Base-by-base conservation (phyloP, 805 yeast genomes). In the Danielia reshetovae region DNA sequence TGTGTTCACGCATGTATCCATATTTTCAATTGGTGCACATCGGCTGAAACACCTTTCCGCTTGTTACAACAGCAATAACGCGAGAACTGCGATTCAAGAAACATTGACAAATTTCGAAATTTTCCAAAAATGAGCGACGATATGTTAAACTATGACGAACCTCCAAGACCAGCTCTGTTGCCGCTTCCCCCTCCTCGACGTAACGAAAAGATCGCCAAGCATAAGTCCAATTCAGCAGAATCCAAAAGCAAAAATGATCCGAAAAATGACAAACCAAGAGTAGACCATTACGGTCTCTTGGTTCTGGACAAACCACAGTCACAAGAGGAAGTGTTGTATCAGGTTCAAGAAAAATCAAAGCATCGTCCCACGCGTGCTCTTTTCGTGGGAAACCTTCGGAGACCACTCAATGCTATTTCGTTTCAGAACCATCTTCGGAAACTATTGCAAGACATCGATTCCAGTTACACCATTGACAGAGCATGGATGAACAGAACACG, bases 401-500 rank as follows among this genome's bases (percentile, higher is more conserved):
- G 58, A 4, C 68, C 69, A 9, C 50, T 68, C 30, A 62, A 63
- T 38, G 66, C 67, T 25, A 49, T 46, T 13, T 57, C 54, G 34
- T 64, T 70, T 38, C 72, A 68, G 42, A 52, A 51, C 15, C 39
- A 60, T 39, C 39, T 70, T 35, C 57, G 55, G 28, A 51, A 48
- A 11, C 49, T 60, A 30, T 60, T 66, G 4, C 36, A 50, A 13
- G 42, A 36, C 15, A 18, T 22, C 5, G 11, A 15, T 22, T 9
- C 34, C 11, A 34, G 39, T 3, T 52, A 55, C 24, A 41, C 43
- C 2, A 51, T 70, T 18, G 74, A 68, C 40, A 49, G 74, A 30
- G 72, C 71, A 4, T 70, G 75, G 75, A 48, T 70, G 34, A 69
- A 64, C 40, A 43, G 57, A 27, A 45, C 57, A 23, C 44, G 72